A percentile compares a stretch with the other conserved stretches of the same genome.
phyloP scores from a whole-genome alignment of 2,329 filamentous ascomycete species.

The Plenodomus biglobosus region DNA sequence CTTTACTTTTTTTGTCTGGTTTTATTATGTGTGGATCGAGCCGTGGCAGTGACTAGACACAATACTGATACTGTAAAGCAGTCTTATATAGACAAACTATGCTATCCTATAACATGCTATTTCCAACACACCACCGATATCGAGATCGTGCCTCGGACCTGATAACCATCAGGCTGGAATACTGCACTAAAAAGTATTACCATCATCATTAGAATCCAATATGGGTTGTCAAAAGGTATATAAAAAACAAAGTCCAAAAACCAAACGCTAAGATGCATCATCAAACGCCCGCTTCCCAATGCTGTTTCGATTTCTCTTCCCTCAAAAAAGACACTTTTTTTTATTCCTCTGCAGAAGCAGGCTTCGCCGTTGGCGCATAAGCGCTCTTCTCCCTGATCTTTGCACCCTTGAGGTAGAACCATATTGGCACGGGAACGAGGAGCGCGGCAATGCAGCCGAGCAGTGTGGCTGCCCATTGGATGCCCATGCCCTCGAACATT shows the following conservation, averaged over 20 bases:
- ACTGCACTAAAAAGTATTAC: not conserved
- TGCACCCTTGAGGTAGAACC: slow-evolving; percentile 49
- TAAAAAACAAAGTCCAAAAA: not conserved
- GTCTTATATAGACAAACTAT: too few relatives aligned
- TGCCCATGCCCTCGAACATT: slow-evolving; percentile 58
- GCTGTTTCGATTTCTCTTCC: not conserved
- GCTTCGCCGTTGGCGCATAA: slow-evolving; percentile 45
- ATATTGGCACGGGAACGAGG: slow-evolving; percentile 50
- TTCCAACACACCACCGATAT: too few relatives aligned
- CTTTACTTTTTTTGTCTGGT: too few relatives aligned
- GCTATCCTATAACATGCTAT: too few relatives aligned
- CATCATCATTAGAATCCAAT: not conserved
- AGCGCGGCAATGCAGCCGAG: slow-evolving; percentile 49
- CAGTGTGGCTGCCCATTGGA: slow-evolving; percentile 51
- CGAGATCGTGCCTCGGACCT: too few relatives aligned
- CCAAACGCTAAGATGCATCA: not conserved
- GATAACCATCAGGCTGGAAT: too few relatives aligned
- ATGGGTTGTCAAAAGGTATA: not conserved
- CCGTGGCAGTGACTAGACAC: too few relatives aligned
- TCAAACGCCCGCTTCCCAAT: not conserved
- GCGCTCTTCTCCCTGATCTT: slow-evolving; percentile 49
- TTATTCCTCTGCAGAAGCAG: not conserved
- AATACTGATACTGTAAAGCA: too few relatives aligned
- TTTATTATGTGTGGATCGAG: too few relatives aligned
- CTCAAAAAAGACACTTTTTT: not conserved